phyloP scores from a whole-genome alignment of 306 rosid genomes.

The Cyamopsis tetragonoloba region DNA sequence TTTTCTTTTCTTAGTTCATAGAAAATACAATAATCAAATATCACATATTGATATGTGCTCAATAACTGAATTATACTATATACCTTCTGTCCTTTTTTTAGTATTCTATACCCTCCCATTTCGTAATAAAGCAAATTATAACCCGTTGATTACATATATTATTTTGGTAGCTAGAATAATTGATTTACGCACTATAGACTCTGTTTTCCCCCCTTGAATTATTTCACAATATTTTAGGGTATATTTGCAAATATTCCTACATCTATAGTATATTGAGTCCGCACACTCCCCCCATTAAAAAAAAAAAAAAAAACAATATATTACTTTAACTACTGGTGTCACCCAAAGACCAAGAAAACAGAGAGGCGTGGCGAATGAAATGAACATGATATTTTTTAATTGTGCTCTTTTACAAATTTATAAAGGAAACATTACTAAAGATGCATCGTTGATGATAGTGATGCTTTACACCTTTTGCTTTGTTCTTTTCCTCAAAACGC shows the following conservation, averaged over 20 bases:
- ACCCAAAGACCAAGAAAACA: not conserved
- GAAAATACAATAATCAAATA: too few species aligned
- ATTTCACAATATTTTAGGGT: not conserved
- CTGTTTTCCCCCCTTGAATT: not conserved
- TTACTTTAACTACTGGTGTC: not conserved
- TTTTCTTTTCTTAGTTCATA: too few species aligned
- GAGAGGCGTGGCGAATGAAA: not conserved
- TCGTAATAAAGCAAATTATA: not conserved
- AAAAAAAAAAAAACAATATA: not conserved
- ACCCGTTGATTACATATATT: too few species aligned
- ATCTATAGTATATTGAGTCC: slow-evolving; percentile 22
- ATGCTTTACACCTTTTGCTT: slow-evolving; percentile 23
- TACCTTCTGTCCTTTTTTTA: too few species aligned
- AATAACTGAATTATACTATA: too few species aligned
- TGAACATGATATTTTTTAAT: too few species aligned
- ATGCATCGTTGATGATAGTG: slow-evolving; percentile 18
- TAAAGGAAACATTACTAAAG: slow-evolving; percentile 11
- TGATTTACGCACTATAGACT: not conserved
- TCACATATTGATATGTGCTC: too few species aligned
- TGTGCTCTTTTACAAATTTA: not conserved
- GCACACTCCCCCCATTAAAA: too few species aligned
- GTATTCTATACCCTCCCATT: too few species aligned
- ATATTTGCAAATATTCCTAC: not conserved
- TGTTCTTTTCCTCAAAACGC: slow-evolving; percentile 15
- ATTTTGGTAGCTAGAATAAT: not conserved